These are phyloP conservation scores for Sclerospora graminicola DNA, from an alignment of 352 stramenopile genomes.

Conservation along the genomic window DNA sequence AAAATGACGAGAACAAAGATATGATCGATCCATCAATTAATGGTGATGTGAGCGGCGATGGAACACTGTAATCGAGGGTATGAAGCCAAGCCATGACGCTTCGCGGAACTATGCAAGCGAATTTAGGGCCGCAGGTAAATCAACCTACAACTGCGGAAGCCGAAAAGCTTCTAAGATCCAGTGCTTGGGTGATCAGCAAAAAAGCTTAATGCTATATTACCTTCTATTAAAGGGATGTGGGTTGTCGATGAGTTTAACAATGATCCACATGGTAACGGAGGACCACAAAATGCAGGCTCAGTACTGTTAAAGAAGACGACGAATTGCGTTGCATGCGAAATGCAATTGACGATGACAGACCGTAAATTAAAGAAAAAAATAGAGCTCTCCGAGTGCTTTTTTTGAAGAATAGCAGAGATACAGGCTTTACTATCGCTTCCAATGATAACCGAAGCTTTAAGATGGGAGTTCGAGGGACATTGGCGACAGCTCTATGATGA, in stretches of 20 bases:
- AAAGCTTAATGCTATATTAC: conserved; percentile 32
- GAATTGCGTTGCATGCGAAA: conserved; percentile 53
- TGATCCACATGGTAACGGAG: conserved; percentile 35
- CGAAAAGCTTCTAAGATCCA: conserved; percentile 33
- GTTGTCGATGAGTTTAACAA: conserved; percentile 56
- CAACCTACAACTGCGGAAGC: conserved; percentile 31
- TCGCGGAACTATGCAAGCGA: conserved; percentile 22
- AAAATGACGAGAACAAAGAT: conserved; percentile 17
- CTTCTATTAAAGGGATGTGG: conserved; percentile 73
- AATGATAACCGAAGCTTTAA: conserved; percentile 10
- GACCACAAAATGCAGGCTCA: conserved; percentile 52
- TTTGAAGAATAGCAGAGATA: conserved; percentile 42
- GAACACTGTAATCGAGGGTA: conserved; percentile 60
- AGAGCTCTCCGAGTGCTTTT: conserved; percentile 50
- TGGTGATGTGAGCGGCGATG: conserved; percentile 37
- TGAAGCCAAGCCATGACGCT: conserved; percentile 42
- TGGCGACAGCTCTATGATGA: conserved; percentile 56
- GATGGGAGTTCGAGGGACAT: conserved; percentile 65
- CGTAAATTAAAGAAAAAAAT: conserved; percentile 27
- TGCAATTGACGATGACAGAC: conserved; percentile 43
- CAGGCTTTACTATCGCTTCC: conserved; percentile 28
- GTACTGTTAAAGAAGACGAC: conserved; percentile 44
- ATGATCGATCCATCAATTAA: conserved; percentile 19
- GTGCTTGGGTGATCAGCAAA: conserved; percentile 45
- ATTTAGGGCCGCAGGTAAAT: conserved; percentile 23